phyloP scores from a whole-genome alignment of 2,329 filamentous ascomycete genomes.

The Thermochaetoides dissita region DNA sequence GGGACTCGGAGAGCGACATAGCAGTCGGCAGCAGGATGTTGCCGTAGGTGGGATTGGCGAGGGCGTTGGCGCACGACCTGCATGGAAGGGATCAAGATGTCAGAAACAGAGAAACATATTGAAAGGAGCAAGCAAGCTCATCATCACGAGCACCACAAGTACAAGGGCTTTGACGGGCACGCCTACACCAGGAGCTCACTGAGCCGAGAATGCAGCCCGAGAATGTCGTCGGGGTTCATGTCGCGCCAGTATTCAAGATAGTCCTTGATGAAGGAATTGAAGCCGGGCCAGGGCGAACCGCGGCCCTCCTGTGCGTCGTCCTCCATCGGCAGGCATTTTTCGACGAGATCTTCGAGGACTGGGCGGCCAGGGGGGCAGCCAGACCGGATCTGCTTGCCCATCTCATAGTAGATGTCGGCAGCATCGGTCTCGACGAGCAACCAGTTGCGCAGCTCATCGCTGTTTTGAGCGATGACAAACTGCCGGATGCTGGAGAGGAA shows the following conservation, averaged over 20 bases:
- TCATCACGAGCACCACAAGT: too few species aligned
- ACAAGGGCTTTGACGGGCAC: background rate
- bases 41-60: slow-evolving; percentile 67
- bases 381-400: slow-evolving; percentile 52
- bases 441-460: slow-evolving; percentile 51
- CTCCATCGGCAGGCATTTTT: slow-evolving; percentile 49
- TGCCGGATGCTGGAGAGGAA: slow-evolving; percentile 53
- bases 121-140: too few species aligned
- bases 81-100: background rate
- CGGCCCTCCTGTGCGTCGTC: slow-evolving; percentile 50
- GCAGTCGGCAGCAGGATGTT: slow-evolving; percentile 71
- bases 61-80: slow-evolving; percentile 70
- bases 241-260: slow-evolving; percentile 74
- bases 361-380: slow-evolving; percentile 35
- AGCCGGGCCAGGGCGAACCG: slow-evolving; percentile 58
- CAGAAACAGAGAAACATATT: background rate
- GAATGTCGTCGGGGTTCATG: slow-evolving; percentile 59
- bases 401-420: slow-evolving; percentile 49
- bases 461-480: slow-evolving; percentile 50
- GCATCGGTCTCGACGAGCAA: slow-evolving; percentile 63
- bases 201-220: slow-evolving; percentile 62
- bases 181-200: slow-evolving; percentile 62
- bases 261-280: slow-evolving; percentile 64
- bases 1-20: slow-evolving; percentile 64
- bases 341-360: slow-evolving; percentile 49